Evolutionary conservation across 2,329 filamentous ascomycete genomes (phyloP).

Genomic region (Chaetomium olivaceum): DNA sequence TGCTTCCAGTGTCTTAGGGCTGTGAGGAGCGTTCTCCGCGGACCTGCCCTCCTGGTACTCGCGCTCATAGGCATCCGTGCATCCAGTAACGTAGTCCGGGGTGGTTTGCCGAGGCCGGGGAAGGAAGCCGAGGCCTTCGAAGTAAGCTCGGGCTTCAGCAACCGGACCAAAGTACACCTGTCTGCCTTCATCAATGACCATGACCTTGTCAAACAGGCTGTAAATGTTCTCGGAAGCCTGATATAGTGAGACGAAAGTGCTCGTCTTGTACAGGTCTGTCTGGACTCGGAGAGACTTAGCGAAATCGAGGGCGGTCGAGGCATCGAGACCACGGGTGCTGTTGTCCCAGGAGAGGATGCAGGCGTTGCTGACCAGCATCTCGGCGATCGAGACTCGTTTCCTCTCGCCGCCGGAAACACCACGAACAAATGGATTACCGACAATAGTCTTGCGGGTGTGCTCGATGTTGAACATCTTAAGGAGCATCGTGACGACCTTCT

Average conservation of each 20-base stretch:
- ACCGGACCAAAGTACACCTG: constrained; percentile 76
- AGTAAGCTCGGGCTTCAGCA: constrained; percentile 68
- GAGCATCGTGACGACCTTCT: constrained; percentile 70
- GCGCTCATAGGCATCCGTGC: constrained; percentile 81
- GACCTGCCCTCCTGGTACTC: constrained; percentile 70
- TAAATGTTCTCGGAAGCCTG: constrained; percentile 84
- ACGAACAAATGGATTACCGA: constrained; percentile 78
- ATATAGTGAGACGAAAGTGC: constrained; percentile 83
- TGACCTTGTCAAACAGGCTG: constrained; percentile 76
- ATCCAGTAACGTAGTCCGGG: constrained; percentile 78
- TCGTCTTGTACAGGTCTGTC: constrained; percentile 80
- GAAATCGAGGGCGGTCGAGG: constrained; percentile 57
- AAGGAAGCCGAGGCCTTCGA: constrained; percentile 74
- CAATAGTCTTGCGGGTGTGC: constrained; percentile 80
- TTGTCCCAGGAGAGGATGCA: constrained; percentile 77
- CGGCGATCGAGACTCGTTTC: constrained; percentile 79
- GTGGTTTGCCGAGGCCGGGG: constrained; percentile 76
- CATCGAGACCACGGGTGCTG: constrained; percentile 56
- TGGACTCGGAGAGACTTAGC: constrained; percentile 69
- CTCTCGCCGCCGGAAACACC: constrained; percentile 79
- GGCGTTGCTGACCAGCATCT: constrained; percentile 75
- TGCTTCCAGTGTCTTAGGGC: constrained; percentile 63
- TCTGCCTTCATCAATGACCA: constrained; percentile 74
- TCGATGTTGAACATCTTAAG: constrained; percentile 94
- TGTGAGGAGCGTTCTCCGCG: constrained; percentile 66